Percentiles rank a stretch among this genome's conserved stretches.
Evolutionary conservation across 352 stramenopile species (phyloP).

Genomic region (Globisporangium paroecandrum): DNA sequence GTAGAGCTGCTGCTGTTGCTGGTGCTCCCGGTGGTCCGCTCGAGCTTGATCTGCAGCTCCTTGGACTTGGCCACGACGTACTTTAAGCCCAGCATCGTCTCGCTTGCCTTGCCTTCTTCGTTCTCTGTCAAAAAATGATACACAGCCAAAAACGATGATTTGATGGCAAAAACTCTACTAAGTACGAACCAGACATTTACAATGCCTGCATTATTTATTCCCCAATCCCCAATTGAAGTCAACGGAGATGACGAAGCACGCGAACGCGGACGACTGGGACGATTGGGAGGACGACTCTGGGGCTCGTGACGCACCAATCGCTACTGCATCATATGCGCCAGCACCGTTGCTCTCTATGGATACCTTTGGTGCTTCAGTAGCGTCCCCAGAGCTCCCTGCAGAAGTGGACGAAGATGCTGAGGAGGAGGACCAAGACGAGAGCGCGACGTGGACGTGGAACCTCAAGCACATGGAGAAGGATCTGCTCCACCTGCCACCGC

Average conservation of each 20-base stretch:
- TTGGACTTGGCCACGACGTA: conserved; percentile 77
- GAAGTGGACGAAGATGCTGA: background rate
- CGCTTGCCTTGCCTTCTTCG: background rate
- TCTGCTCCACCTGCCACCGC: background rate
- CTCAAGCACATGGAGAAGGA: conserved; percentile 11
- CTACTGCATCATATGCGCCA: background rate
- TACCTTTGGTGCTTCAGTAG: background rate
- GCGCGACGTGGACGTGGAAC: conserved; percentile 9
- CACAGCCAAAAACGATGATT: conserved; percentile 1
- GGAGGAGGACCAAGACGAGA: background rate
- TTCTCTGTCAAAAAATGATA: background rate
- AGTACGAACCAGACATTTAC: no score
- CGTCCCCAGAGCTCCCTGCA: background rate
- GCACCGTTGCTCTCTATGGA: background rate
- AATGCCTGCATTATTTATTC: no score
- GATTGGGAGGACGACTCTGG: conserved; percentile 43
- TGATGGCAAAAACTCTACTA: background rate
- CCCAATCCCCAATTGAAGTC: background rate
- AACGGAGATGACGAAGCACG: background rate
- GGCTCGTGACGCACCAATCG: no score
- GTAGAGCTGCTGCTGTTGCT: conserved; percentile 4
- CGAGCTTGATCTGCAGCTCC: conserved; percentile 57
- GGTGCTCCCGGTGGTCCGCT: conserved; percentile 17
- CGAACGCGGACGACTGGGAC: conserved; percentile 32
- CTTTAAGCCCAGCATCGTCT: conserved; percentile 58